Percentiles rank a stretch among this genome's conserved stretches.
Conservation (phyloP, 2,329 filamentous ascomycete species). For the Colletotrichum sp. region DNA sequence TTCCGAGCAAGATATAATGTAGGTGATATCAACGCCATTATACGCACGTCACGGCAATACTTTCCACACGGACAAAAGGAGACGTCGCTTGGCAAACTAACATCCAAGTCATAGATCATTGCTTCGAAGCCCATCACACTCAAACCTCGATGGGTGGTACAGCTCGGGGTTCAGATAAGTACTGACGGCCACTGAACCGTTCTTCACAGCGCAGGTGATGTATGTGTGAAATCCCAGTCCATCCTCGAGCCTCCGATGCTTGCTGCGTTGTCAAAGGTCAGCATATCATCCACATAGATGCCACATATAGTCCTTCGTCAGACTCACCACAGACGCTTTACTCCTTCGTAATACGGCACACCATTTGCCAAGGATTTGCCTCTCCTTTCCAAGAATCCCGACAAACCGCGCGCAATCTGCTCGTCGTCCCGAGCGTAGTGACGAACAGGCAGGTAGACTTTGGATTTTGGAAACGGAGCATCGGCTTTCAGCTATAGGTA, state of each 20-base stretch:
- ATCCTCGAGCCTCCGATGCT: not conserved
- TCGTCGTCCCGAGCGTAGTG: constrained; percentile 30
- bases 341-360: not conserved
- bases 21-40: not conserved
- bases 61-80: not conserved
- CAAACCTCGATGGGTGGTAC: not conserved
- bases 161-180: not conserved
- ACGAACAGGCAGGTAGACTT: constrained; percentile 36
- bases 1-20: not conserved
- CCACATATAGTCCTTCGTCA: not conserved
- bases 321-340: not conserved
- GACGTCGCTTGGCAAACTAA: not conserved
- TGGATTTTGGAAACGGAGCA: constrained; percentile 25
- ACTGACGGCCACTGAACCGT: not conserved
- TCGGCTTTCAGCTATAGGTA: constrained; percentile 29
- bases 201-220: not conserved
- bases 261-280: not conserved
- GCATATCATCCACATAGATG: not conserved
- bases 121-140: not conserved
- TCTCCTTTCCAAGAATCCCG: not conserved
- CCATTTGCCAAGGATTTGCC: not conserved
- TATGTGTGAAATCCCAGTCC: not conserved
- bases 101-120: not conserved
- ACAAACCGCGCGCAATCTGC: not conserved
- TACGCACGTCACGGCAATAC: not conserved